Evolutionary conservation across 2,329 filamentous ascomycete genomes (phyloP).

Genomic region (Pseudocercospora fuligena): DNA sequence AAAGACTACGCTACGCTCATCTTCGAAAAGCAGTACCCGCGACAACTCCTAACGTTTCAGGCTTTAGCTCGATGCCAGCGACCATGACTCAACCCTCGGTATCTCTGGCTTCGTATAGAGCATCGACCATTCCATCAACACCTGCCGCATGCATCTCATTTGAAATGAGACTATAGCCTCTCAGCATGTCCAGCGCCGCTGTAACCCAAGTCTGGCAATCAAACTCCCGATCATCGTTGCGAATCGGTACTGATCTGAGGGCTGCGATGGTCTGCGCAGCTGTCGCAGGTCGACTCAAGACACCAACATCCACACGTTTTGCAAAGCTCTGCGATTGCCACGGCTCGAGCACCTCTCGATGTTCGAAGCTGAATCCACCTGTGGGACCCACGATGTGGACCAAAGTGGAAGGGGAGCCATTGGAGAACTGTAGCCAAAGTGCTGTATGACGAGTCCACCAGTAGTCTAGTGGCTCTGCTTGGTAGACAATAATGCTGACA

Average conservation of each 20-base stretch:
- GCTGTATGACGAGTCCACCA: background rate
- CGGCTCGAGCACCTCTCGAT: background rate
- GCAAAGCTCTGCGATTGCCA: background rate
- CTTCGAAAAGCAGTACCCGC: slow-evolving; percentile 14
- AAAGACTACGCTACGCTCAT: slow-evolving; percentile 20
- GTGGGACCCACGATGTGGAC: background rate
- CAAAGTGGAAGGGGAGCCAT: background rate
- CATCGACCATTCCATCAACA: background rate
- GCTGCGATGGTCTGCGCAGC: background rate
- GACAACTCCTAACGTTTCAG: slow-evolving; percentile 19
- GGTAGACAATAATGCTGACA: background rate
- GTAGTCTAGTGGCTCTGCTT: background rate
- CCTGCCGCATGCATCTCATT: background rate
- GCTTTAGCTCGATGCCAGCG: background rate
- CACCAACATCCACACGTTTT: background rate
- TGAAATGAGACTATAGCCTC: background rate
- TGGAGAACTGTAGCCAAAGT: background rate
- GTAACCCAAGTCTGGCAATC: background rate
- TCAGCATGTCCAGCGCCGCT: background rate
- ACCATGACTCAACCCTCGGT: background rate
- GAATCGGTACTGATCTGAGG: background rate
- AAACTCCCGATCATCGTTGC: background rate
- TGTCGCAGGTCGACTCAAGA: background rate
- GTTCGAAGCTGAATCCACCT: background rate
- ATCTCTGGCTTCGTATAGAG: background rate